Percentiles rank a stretch among this genome's conserved stretches.
phyloP scores from a whole-genome alignment of 169 alveolate genomes.

The Hammondia hammondi region DNA sequence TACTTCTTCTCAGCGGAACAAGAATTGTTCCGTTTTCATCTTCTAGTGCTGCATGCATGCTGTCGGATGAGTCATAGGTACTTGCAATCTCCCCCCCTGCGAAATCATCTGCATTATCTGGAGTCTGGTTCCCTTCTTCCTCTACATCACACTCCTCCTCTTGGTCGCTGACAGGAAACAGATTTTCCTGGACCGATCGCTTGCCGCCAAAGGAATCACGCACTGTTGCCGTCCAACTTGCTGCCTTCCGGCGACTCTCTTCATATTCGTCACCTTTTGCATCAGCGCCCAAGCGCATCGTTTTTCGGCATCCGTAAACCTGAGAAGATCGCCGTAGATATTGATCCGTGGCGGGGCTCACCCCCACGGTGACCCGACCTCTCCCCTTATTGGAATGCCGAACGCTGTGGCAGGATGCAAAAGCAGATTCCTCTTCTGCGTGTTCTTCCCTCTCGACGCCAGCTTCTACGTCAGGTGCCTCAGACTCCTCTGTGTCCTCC shows the following conservation, averaged over 20 bases:
- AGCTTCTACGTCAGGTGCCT: no score
- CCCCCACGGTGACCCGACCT: no score
- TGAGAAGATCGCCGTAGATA: no score
- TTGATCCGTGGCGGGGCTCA: no score
- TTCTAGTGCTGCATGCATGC: neutral
- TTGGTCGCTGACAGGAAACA: neutral
- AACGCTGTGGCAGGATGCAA: no score
- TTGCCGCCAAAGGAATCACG: neutral
- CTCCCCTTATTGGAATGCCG: no score
- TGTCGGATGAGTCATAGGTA: neutral
- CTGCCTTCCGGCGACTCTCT: neutral
- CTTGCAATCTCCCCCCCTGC: constrained; percentile 3
- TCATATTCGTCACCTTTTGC: neutral
- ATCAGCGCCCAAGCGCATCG: neutral
- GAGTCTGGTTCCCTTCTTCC: neutral
- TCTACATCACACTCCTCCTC: neutral
- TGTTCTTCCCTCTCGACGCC: no score
- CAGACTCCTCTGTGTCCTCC: no score
- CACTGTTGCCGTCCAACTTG: neutral
- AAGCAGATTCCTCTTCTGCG: no score
- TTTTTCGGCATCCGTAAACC: neutral
- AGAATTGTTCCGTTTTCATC: no score
- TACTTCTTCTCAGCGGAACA: no score
- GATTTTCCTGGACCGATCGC: neutral
- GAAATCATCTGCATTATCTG: neutral